Evolutionary conservation across 371 early-diverging fungal species (phyloP).

Genomic region (Rhizopus arrhizus): DNA sequence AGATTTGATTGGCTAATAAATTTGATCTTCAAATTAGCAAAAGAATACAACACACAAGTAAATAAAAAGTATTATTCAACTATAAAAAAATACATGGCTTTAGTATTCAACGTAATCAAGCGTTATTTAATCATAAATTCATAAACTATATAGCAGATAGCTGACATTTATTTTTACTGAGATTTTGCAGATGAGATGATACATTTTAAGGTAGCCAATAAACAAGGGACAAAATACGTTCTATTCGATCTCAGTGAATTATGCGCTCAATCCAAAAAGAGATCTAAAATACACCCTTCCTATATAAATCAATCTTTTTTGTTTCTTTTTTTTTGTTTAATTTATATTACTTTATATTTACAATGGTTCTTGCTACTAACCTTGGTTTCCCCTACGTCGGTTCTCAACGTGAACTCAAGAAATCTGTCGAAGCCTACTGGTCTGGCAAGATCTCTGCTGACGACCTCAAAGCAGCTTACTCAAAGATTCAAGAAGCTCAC

Average conservation of each 20-base stretch:
- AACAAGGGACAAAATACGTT: background rate
- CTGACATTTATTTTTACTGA: no score
- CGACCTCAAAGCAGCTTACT: constrained; percentile 73
- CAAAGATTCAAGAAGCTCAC: constrained; percentile 82
- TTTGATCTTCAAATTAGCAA: constrained; percentile 17
- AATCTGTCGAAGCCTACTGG: constrained; percentile 92
- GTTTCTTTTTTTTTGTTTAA: constrained; percentile 5
- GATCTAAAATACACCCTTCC: background rate
- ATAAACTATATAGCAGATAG: no score
- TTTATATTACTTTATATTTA: constrained; percentile 8
- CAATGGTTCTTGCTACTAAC: constrained; percentile 73
- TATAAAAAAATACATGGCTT: no score
- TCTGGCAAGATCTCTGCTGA: constrained; percentile 79
- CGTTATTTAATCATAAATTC: no score
- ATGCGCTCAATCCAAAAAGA: background rate
- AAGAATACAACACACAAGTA: background rate
- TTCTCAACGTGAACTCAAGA: constrained; percentile 88
- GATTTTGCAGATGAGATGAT: no score
- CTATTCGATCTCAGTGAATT: background rate
- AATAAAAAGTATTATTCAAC: background rate
- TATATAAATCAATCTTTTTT: constrained; percentile 1
- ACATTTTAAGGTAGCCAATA: no score
- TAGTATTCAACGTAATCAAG: no score
- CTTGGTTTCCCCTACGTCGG: constrained; percentile 84
- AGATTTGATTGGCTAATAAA: constrained; percentile 7